Evolutionary conservation across 2,329 filamentous ascomycete genomes (phyloP).

Genomic region (Paecilomyces sp.): DNA sequence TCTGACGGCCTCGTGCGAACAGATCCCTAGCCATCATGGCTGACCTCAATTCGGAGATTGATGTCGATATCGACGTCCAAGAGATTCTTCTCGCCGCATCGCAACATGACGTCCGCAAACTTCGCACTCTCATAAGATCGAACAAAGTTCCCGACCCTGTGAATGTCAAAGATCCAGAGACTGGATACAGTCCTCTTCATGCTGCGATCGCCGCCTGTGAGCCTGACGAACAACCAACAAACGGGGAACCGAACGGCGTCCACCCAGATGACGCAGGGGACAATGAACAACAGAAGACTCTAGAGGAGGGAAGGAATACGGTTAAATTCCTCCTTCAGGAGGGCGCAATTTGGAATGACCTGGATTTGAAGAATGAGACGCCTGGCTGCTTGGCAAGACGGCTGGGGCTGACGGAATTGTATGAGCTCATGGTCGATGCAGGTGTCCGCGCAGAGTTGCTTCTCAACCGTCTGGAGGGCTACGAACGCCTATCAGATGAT

Average conservation of each 20-base stretch:
- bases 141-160: slow-evolving; percentile 47
- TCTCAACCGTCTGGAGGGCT: slow-evolving; percentile 73
- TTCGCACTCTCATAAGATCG: slow-evolving; percentile 62
- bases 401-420: slow-evolving; percentile 63
- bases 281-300: slow-evolving; percentile 18
- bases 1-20: not conserved
- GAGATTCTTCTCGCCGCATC: slow-evolving; percentile 60
- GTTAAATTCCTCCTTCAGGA: slow-evolving; percentile 72
- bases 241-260: slow-evolving; percentile 15
- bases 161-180: slow-evolving; percentile 75
- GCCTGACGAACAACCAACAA: slow-evolving; percentile 20
- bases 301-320: slow-evolving; percentile 59
- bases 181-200: slow-evolving; percentile 81
- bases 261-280: slow-evolving; percentile 15
- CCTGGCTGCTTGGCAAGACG: slow-evolving; percentile 76
- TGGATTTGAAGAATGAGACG: slow-evolving; percentile 80
- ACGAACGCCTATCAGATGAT: slow-evolving; percentile 58
- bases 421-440: slow-evolving; percentile 78
- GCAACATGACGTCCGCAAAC: slow-evolving; percentile 58
- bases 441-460: slow-evolving; percentile 86
- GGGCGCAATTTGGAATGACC: slow-evolving; percentile 95
- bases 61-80: slow-evolving; percentile 41
- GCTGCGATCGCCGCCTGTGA: slow-evolving; percentile 76
- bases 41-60: slow-evolving; percentile 15
- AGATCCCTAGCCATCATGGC: not conserved